A percentile compares a stretch with the other conserved stretches of the same genome.
Conservation (phyloP, 2,329 filamentous ascomycete species). For the Fusarium sp. region DNA sequence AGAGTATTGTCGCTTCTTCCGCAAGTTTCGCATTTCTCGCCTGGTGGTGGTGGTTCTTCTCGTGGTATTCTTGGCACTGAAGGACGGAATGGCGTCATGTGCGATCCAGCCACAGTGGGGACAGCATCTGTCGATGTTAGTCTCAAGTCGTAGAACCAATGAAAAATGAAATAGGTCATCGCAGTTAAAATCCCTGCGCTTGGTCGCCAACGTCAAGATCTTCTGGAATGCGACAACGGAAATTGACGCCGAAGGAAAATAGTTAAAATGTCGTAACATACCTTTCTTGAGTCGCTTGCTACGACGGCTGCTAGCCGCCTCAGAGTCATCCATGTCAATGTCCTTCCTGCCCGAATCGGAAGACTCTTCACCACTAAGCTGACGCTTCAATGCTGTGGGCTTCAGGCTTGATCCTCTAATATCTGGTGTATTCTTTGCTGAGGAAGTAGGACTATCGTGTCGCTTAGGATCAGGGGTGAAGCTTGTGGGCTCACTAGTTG, state of each 20-base stretch:
- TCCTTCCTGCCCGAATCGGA: conserved; percentile 63
- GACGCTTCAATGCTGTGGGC: conserved; percentile 78
- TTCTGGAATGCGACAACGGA: conserved; percentile 32
- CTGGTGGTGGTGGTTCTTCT: conserved; percentile 61
- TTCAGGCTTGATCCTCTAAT: conserved; percentile 67
- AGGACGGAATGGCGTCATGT: conserved; percentile 94
- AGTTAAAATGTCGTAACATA: conserved; percentile 22
- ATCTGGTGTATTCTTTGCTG: conserved; percentile 74
- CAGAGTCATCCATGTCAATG: conserved; percentile 67
- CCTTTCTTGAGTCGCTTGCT: conserved; percentile 91
- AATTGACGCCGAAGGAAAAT: conserved; percentile 12
- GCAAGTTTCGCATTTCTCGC: conserved; percentile 86
- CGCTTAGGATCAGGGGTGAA: conserved; percentile 71
- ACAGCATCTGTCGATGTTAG: conserved; percentile 62
- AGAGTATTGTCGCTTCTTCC: conserved; percentile 82
- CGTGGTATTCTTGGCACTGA: conserved; percentile 75
- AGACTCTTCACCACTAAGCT: conserved; percentile 70
- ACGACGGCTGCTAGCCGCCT: conserved; percentile 75
- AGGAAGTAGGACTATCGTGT: conserved; percentile 71
- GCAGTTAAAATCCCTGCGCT: conserved; percentile 44
- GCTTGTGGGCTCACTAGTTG: conserved; percentile 63
- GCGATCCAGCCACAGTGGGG: conserved; percentile 92
- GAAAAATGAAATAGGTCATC: conserved; percentile 35
- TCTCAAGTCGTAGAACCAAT: conserved; percentile 35
- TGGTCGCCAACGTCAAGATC: conserved; percentile 37